phyloP scores from a whole-genome alignment of 2,329 filamentous ascomycete species.

The Epichloe gansuensis region DNA sequence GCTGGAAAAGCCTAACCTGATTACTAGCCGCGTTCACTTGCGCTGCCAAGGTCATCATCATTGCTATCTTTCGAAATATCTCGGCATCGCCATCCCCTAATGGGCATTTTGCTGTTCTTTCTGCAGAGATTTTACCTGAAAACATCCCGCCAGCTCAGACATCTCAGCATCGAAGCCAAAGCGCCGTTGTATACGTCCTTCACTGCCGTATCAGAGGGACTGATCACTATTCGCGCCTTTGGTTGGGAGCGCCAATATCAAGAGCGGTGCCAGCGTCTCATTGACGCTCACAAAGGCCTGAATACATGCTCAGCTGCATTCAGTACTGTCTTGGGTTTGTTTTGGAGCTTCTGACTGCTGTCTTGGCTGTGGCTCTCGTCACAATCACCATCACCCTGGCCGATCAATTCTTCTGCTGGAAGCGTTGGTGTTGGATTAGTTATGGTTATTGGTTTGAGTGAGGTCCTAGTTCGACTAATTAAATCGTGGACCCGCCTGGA shows the following conservation, averaged over 20 bases:
- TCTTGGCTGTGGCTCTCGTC: background rate
- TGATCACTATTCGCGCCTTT: constrained; percentile 6
- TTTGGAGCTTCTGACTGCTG: background rate
- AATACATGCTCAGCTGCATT: constrained; percentile 1
- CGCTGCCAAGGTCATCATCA: background rate
- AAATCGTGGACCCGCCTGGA: background rate
- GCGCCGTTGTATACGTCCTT: constrained; percentile 16
- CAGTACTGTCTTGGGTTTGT: constrained; percentile 2
- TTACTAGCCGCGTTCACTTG: background rate
- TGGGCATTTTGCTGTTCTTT: constrained; percentile 25
- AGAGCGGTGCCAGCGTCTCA: background rate
- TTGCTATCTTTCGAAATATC: background rate
- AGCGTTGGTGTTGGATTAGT: background rate
- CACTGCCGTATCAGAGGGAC: constrained; percentile 2
- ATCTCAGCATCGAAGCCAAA: constrained; percentile 43
- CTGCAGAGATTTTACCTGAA: constrained; percentile 43
- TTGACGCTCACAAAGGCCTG: constrained; percentile 4
- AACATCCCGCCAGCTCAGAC: constrained; percentile 43
- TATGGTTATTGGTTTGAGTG: background rate
- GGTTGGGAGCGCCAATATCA: background rate
- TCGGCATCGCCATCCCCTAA: constrained; percentile 12
- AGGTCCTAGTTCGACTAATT: background rate
- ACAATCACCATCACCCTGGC: background rate
- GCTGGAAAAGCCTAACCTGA: no score
- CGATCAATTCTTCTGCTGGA: background rate